These are phyloP conservation scores for Macroventuria anomochaeta DNA, from an alignment of 2,329 filamentous ascomycete genomes.

Conservation along the genomic window DNA sequence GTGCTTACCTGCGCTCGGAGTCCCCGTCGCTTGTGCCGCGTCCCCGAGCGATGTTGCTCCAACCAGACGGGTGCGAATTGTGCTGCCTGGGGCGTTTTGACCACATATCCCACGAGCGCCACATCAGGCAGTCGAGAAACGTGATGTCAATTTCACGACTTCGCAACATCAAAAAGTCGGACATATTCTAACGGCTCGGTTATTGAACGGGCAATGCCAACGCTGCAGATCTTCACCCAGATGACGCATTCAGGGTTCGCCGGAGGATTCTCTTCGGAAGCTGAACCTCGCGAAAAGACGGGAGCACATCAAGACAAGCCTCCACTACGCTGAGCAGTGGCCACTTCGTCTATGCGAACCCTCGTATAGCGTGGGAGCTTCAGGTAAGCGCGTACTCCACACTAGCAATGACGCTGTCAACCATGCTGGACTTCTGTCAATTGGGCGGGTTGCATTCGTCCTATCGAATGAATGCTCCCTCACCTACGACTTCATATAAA, in stretches of 20 bases:
- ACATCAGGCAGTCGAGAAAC: conserved; percentile 20
- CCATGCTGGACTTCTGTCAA: conserved; percentile 17
- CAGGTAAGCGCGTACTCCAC: conserved; percentile 34
- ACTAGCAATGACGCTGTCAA: conserved; percentile 31
- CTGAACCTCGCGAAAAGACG: conserved; percentile 25
- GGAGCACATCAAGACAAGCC: conserved; percentile 24
- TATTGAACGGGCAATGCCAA: conserved; percentile 2
- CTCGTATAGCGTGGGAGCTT: conserved; percentile 30
- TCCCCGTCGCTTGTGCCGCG: conserved; percentile 29
- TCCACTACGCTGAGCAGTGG: conserved; percentile 25
- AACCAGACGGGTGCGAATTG: conserved; percentile 35
- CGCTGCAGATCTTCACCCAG: conserved; percentile 11
- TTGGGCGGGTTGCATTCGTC: conserved; percentile 13
- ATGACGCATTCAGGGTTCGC: not conserved
- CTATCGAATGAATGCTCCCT: conserved; percentile 20
- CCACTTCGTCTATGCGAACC: conserved; percentile 25
- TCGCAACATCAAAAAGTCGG: conserved; percentile 3
- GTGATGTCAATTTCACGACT: conserved; percentile 14
- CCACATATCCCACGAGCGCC: conserved; percentile 7
- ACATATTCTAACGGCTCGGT: conserved; percentile 7
- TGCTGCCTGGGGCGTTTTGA: conserved; percentile 41
- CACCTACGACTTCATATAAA: conserved; percentile 32
- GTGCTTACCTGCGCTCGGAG: conserved; percentile 25
- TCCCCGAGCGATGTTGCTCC: conserved; percentile 27
- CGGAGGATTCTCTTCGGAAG: conserved; percentile 14